Conservation (phyloP, 108 stramenopile species). For the Cylindrotheca closterium region DNA sequence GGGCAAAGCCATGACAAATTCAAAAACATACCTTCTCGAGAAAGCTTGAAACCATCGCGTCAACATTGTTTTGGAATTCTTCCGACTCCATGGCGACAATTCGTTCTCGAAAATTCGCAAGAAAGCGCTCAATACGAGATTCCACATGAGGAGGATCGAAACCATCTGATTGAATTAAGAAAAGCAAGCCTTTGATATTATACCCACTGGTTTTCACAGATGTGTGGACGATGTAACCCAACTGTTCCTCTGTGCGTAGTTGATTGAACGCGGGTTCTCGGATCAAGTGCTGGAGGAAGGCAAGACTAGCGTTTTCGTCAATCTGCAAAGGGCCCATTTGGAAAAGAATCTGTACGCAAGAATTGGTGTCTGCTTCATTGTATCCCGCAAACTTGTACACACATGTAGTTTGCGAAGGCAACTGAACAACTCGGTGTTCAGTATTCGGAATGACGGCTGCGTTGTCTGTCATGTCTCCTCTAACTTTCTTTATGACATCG, state of each 20-base stretch:
- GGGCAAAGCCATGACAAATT: background rate
- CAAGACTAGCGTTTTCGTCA: conserved; percentile 38
- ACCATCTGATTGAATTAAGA: conserved; percentile 55
- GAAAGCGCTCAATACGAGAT: conserved; percentile 46
- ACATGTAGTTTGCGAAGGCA: conserved; percentile 16
- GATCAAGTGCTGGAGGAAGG: conserved; percentile 70
- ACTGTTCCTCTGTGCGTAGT: conserved; percentile 87
- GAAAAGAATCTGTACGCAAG: conserved; percentile 28
- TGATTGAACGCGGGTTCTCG: conserved; percentile 84
- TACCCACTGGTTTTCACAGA: conserved; percentile 53
- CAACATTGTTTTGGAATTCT: conserved; percentile 48
- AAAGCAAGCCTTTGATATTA: conserved; percentile 55
- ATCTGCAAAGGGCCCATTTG: conserved; percentile 44
- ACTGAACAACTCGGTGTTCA: conserved; percentile 51
- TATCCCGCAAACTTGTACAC: conserved; percentile 44
- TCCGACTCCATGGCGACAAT: conserved; percentile 35
- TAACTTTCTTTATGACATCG: conserved; percentile 18
- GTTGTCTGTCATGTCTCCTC: background rate
- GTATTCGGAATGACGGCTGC: background rate
- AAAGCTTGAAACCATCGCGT: conserved; percentile 42
- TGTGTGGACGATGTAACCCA: conserved; percentile 87
- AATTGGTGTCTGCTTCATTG: conserved; percentile 58
- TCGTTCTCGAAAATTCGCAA: conserved; percentile 32
- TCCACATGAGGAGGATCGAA: conserved; percentile 52
- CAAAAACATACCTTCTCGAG: conserved; percentile 47